phyloP scores from a whole-genome alignment of 2,329 filamentous ascomycete genomes.

The Trichoderma sp. region DNA sequence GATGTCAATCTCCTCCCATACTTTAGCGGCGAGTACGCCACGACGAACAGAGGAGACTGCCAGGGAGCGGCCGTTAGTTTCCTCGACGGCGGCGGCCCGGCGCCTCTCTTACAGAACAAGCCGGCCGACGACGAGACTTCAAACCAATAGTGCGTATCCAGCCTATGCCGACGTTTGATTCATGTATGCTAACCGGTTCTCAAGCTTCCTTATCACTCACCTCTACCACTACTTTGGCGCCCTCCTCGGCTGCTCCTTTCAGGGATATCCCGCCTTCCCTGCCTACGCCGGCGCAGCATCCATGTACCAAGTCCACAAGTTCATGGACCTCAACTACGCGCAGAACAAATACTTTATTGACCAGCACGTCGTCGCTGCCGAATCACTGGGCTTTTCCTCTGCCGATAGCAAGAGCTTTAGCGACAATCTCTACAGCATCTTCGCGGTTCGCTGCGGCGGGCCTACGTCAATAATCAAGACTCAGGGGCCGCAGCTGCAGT shows the following conservation, averaged over 20 bases:
- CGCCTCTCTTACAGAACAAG: constrained; percentile 56
- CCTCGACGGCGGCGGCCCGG: constrained; percentile 60
- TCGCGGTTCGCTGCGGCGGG: constrained; percentile 55
- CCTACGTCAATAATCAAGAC: constrained; percentile 47
- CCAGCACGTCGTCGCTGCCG: constrained; percentile 58
- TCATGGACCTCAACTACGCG: constrained; percentile 56
- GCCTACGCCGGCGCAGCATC: constrained; percentile 49
- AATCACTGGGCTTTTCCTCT: constrained; percentile 59
- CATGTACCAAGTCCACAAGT: constrained; percentile 59
- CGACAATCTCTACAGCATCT: constrained; percentile 50
- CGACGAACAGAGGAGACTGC: constrained; percentile 53
- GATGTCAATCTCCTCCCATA: constrained; percentile 61
- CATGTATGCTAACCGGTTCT: background rate
- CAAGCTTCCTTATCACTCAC: constrained; percentile 59
- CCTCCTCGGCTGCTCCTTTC: constrained; percentile 57
- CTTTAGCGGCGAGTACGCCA: constrained; percentile 57
- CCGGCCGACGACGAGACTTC: constrained; percentile 52
- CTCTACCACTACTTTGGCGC: constrained; percentile 63
- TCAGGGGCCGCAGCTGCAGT: constrained; percentile 52
- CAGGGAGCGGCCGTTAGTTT: constrained; percentile 57
- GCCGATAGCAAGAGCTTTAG: constrained; percentile 54
- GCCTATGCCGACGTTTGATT: background rate
- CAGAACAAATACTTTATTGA: constrained; percentile 61
- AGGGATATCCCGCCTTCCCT: constrained; percentile 52
- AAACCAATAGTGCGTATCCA: constrained; percentile 54